Evolutionary conservation across 176 grass and related monocot species (phyloP).

Genomic region (Eragrostis curvula): DNA sequence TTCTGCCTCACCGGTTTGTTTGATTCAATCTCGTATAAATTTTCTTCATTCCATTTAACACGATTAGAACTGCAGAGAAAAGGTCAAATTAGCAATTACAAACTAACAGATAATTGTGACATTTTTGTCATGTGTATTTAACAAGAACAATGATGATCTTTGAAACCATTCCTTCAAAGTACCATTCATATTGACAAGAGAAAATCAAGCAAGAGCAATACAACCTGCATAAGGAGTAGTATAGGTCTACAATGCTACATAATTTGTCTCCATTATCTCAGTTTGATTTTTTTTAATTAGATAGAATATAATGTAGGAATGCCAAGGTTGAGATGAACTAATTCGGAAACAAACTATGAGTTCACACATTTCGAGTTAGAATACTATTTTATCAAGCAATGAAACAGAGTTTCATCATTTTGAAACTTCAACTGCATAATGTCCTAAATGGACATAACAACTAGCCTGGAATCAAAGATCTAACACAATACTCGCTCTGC

Average conservation of each 20-base stretch:
- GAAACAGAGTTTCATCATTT: background rate
- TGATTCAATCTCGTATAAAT: constrained; percentile 93
- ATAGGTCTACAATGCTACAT: background rate
- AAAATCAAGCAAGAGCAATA: background rate
- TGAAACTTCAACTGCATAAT: background rate
- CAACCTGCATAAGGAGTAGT: constrained; percentile 10
- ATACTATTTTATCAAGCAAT: background rate
- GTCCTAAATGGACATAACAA: background rate
- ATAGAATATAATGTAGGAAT: background rate
- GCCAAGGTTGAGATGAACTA: background rate
- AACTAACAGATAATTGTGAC: background rate
- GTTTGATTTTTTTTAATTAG: background rate
- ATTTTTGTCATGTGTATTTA: background rate
- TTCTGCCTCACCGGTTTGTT: constrained; percentile 96
- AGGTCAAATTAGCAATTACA: background rate
- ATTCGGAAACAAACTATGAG: constrained; percentile 4
- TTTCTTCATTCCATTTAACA: constrained; percentile 93
- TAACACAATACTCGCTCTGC: too few species aligned
- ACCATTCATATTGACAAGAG: background rate
- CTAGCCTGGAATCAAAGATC: too few species aligned
- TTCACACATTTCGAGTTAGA: background rate
- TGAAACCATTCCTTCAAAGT: background rate
- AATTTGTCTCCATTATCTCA: background rate
- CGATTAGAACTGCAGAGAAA: constrained; percentile 32
- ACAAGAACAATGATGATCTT: background rate